Evolutionary conservation across 2,329 filamentous ascomycete genomes (phyloP).

Genomic region (Arthrobotrys musiformis): DNA sequence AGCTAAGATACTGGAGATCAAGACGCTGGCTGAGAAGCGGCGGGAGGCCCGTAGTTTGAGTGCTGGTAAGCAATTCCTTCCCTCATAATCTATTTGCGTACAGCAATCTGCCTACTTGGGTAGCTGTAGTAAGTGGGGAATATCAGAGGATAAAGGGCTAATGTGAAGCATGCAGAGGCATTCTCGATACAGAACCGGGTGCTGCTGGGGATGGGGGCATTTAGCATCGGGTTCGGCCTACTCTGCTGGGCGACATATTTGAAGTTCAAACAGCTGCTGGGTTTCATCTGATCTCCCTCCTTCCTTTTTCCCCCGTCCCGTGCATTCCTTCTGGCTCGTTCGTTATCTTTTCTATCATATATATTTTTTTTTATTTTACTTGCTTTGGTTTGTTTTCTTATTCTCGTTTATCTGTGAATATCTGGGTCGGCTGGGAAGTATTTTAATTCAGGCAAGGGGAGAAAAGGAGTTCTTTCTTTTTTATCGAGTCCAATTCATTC

Average conservation of each 20-base stretch:
- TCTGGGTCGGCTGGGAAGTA: not conserved
- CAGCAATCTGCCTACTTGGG: too few species aligned
- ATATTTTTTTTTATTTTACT: not conserved
- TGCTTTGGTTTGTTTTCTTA: not conserved
- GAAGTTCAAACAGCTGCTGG: conserved; percentile 43
- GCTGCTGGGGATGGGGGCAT: conserved; percentile 50
- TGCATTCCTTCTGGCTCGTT: not conserved
- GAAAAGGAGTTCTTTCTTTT: not conserved
- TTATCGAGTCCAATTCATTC: too few species aligned
- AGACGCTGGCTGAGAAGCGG: conserved; percentile 30
- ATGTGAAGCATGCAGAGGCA: conserved; percentile 16
- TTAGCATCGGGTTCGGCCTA: conserved; percentile 45
- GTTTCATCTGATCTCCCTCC: conserved; percentile 24
- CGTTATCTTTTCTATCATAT: not conserved
- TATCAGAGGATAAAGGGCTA: not conserved
- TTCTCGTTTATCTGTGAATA: not conserved
- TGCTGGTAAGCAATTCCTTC: conserved; percentile 30
- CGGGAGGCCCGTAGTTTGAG: conserved; percentile 46
- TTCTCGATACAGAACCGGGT: conserved; percentile 54
- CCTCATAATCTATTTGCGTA: not conserved
- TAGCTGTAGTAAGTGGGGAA: too few species aligned
- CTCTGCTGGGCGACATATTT: conserved; percentile 51
- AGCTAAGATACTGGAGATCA: not conserved
- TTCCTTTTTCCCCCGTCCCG: not conserved
- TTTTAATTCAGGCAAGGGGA: not conserved